Percentiles rank a stretch among this genome's conserved stretches.
phyloP scores from a whole-genome alignment of 2,329 filamentous ascomycete species.

The Thielaviopsis punctulata region DNA sequence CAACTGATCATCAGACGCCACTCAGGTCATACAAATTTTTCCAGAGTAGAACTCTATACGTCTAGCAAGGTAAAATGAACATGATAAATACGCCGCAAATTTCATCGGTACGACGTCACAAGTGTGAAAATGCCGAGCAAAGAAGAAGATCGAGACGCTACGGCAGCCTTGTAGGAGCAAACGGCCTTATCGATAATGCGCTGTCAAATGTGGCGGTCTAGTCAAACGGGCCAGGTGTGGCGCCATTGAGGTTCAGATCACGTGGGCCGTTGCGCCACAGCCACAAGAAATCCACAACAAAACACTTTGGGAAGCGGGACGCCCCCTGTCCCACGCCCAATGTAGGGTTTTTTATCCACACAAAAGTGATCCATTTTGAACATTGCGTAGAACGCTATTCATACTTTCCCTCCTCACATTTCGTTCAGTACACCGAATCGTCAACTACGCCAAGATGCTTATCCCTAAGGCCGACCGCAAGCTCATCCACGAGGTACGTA shows the following conservation, averaged over 20 bases:
- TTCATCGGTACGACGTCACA: too few relatives aligned
- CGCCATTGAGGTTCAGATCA: neutral
- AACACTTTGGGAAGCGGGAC: conserved; percentile 5
- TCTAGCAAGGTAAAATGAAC: too few relatives aligned
- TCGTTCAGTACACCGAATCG: conserved; percentile 13
- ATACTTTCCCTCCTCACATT: conserved; percentile 13
- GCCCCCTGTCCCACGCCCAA: conserved; percentile 14
- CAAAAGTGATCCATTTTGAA: conserved; percentile 28
- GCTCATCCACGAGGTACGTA: conserved; percentile 78
- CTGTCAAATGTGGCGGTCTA: neutral
- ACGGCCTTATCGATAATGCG: neutral
- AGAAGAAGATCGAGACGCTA: too few relatives aligned
- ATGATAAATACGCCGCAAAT: too few relatives aligned
- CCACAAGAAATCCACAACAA: conserved; percentile 10
- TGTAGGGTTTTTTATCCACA: conserved; percentile 29
- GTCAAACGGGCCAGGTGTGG: neutral
- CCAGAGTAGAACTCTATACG: too few relatives aligned
- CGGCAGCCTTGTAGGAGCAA: too few relatives aligned
- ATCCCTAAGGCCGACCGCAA: conserved; percentile 99
- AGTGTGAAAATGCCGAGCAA: too few relatives aligned
- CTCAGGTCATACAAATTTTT: too few relatives aligned
- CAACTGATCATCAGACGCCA: too few relatives aligned
- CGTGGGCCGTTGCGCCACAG: conserved; percentile 9
- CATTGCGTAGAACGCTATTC: conserved; percentile 16
- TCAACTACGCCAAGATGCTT: conserved; percentile 54